Percentiles rank a stretch among this genome's conserved stretches.
Conservation (phyloP, 1,139 yeast species). For the Suhomyces wounanorum region DNA sequence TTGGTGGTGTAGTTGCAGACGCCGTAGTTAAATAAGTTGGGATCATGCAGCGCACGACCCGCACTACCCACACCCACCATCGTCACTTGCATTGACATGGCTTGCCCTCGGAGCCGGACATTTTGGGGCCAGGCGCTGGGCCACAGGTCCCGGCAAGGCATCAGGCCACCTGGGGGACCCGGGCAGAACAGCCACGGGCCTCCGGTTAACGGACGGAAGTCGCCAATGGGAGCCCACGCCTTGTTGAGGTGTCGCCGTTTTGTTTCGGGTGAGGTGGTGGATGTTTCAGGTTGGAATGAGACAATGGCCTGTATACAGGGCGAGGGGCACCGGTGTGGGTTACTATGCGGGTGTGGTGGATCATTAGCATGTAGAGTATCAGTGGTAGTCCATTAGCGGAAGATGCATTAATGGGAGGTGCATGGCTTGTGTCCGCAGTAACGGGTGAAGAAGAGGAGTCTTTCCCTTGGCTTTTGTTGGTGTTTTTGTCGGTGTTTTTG, state of each 20-base stretch:
- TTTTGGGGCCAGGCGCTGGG: neutral
- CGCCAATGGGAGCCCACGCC: constrained; percentile 1
- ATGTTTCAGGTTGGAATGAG: constrained; percentile 5
- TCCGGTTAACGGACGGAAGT: neutral
- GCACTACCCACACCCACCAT: constrained; percentile 6
- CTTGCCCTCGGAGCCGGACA: neutral
- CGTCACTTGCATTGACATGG: constrained; percentile 5
- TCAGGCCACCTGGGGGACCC: neutral
- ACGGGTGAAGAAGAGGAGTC: neutral
- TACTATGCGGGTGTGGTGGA: neutral
- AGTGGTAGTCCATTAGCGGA: neutral
- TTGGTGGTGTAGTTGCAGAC: constrained; percentile 1
- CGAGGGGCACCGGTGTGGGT: neutral
- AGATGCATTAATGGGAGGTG: neutral
- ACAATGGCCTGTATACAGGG: constrained; percentile 1
- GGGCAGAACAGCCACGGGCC: neutral
- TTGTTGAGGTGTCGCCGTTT: constrained; percentile 1
- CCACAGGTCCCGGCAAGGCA: neutral
- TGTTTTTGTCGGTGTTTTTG: no score
- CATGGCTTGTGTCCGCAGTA: neutral
- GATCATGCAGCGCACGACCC: constrained; percentile 10
- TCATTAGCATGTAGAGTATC: neutral
- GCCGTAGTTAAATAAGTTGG: constrained; percentile 5
- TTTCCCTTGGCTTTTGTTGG: no score
- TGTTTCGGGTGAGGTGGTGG: constrained; percentile 1